Conservation (phyloP, 192 early-diverging fungal genomes). For the Umbelopsis sp. region DNA sequence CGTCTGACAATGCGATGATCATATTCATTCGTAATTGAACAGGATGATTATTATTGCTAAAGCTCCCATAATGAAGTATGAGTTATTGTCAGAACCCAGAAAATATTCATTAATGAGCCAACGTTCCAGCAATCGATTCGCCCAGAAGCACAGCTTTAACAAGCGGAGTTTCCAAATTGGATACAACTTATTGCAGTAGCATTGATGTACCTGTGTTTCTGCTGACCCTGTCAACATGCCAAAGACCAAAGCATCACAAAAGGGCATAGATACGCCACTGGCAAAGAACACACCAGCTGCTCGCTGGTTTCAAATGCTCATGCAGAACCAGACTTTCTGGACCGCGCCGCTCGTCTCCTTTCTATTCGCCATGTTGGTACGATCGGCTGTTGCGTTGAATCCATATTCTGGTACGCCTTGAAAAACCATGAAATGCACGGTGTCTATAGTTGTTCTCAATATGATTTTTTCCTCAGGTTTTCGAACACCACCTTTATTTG, state of each 20-base stretch:
- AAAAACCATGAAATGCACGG: neutral
- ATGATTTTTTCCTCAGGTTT: slow-evolving; percentile 41
- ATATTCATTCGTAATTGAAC: too few species aligned
- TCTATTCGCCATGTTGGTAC: slow-evolving; percentile 59
- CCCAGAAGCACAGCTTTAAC: too few species aligned
- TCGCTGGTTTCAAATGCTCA: slow-evolving; percentile 29
- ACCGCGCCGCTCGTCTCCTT: slow-evolving; percentile 43
- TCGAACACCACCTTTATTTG: slow-evolving; percentile 77
- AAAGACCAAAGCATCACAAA: neutral
- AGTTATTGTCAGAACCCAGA: too few species aligned
- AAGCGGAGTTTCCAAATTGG: too few species aligned
- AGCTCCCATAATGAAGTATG: too few species aligned
- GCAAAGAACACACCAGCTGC: slow-evolving; percentile 17
- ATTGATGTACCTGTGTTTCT: neutral
- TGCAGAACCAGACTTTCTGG: slow-evolving; percentile 43
- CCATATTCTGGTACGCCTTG: slow-evolving; percentile 71
- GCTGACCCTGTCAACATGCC: neutral
- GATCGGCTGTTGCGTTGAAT: slow-evolving; percentile 67
- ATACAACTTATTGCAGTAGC: too few species aligned
- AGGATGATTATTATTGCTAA: too few species aligned
- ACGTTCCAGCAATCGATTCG: too few species aligned
- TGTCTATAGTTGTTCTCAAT: neutral
- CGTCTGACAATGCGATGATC: too few species aligned
- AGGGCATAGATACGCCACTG: neutral
- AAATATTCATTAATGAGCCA: too few species aligned